Percentiles rank a stretch among this genome's conserved stretches.
These are phyloP conservation scores for Pezicula carpinea DNA, from an alignment of 2,329 filamentous ascomycete species.

Conservation along the genomic window DNA sequence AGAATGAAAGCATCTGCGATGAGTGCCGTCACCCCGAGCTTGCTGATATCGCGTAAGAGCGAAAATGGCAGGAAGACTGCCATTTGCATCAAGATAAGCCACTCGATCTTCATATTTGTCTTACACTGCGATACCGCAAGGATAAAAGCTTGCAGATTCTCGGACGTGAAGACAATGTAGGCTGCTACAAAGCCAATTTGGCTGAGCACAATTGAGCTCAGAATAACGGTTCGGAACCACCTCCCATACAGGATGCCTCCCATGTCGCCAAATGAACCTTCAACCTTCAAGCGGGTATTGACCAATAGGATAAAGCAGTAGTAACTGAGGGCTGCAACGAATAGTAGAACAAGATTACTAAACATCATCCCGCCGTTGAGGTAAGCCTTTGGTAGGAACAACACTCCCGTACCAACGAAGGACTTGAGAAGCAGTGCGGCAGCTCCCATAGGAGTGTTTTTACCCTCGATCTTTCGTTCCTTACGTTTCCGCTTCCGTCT, in stretches of 20 bases:
- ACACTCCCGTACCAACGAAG: conserved; percentile 92
- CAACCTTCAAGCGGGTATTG: conserved; percentile 75
- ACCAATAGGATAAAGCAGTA: conserved; percentile 97
- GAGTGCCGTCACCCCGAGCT: conserved; percentile 91
- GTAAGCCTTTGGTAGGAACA: conserved; percentile 90
- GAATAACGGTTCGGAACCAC: conserved; percentile 83
- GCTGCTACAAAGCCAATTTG: conserved; percentile 93
- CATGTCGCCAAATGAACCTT: conserved; percentile 97
- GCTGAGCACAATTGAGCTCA: conserved; percentile 88
- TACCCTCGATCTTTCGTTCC: conserved; percentile 67
- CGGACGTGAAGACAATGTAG: conserved; percentile 94
- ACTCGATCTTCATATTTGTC: conserved; percentile 79
- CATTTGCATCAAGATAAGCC: conserved; percentile 91
- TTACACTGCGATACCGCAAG: conserved; percentile 85
- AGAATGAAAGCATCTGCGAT: conserved; percentile 94
- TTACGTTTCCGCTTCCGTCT: conserved; percentile 72
- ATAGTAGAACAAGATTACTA: conserved; percentile 84
- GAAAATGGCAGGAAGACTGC: conserved; percentile 92
- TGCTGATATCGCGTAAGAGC: conserved; percentile 91
- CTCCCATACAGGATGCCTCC: conserved; percentile 87
- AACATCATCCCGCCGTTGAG: conserved; percentile 97
- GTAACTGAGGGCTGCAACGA: conserved; percentile 82
- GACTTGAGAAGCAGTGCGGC: conserved; percentile 88
- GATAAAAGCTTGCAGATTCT: conserved; percentile 93
- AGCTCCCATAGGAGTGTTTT: conserved; percentile 73